These are phyloP conservation scores for Pythium monospermum DNA, from an alignment of 352 stramenopile genomes.

Conservation along the genomic window DNA sequence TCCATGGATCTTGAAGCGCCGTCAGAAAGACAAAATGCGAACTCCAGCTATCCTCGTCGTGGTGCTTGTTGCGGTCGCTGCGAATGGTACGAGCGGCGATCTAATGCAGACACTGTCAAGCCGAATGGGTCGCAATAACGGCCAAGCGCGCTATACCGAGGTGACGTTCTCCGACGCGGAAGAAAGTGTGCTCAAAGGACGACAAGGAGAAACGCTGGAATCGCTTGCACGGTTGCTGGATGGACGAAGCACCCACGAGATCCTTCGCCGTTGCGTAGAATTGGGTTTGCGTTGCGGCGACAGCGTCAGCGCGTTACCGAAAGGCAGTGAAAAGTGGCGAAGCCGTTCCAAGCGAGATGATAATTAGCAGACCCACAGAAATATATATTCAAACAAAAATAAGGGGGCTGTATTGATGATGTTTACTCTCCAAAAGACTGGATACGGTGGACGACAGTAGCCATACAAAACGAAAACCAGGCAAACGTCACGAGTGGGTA, in stretches of 20 bases:
- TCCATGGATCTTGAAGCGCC: too few relatives aligned
- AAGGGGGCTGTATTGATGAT: conserved; percentile 18
- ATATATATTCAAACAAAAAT: background rate
- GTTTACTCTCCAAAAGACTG: conserved; percentile 36
- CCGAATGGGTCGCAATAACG: too few relatives aligned
- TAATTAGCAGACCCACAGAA: background rate
- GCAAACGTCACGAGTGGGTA: conserved; percentile 28
- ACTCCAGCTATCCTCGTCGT: too few relatives aligned
- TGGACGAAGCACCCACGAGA: conserved; percentile 30
- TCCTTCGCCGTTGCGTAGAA: conserved; percentile 50
- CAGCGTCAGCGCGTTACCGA: conserved; percentile 21
- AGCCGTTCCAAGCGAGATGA: background rate
- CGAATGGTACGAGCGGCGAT: too few relatives aligned
- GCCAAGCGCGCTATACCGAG: too few relatives aligned
- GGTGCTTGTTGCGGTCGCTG: too few relatives aligned
- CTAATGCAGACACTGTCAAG: too few relatives aligned
- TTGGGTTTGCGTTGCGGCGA: conserved; percentile 45
- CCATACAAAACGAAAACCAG: conserved; percentile 40
- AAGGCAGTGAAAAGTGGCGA: conserved; percentile 48
- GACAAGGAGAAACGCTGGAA: conserved; percentile 35
- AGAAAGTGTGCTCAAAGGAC: conserved; percentile 39
- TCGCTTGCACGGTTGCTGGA: conserved; percentile 30
- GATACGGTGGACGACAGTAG: conserved; percentile 43
- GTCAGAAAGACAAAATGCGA: too few relatives aligned
- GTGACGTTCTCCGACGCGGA: conserved; percentile 43